These are phyloP conservation scores for Pleurotus citrinopileatus DNA, from an alignment of 768 basidiomycete species.

Conservation along the genomic window DNA sequence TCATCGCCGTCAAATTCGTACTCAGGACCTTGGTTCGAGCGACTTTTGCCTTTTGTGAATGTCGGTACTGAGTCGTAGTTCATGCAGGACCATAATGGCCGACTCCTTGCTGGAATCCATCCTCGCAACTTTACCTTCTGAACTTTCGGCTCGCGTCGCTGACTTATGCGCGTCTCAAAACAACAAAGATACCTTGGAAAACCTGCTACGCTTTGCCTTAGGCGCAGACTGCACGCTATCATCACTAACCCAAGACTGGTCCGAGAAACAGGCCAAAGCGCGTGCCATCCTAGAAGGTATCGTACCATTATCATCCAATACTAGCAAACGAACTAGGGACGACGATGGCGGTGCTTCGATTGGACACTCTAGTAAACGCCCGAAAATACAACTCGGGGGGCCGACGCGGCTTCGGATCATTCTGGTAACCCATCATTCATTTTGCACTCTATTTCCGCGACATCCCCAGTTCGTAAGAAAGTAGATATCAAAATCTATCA, in stretches of 20 bases:
- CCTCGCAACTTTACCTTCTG: constrained; percentile 30
- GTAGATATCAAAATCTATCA: constrained; percentile 60
- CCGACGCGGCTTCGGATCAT: constrained; percentile 10
- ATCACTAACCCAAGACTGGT: constrained; percentile 32
- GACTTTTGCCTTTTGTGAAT: no score
- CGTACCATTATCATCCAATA: constrained; percentile 19
- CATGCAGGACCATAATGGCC: no score
- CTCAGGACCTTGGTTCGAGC: no score
- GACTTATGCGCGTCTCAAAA: constrained; percentile 28
- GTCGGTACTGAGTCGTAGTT: no score
- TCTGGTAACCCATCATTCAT: constrained; percentile 49
- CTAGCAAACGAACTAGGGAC: constrained; percentile 32
- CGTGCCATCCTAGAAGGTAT: constrained; percentile 27
- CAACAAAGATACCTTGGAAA: constrained; percentile 35
- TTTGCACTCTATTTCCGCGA: constrained; percentile 63
- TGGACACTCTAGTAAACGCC: constrained; percentile 30
- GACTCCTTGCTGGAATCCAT: constrained; percentile 15
- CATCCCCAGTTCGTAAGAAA: constrained; percentile 75
- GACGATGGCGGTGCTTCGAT: constrained; percentile 20
- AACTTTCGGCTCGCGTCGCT: constrained; percentile 30
- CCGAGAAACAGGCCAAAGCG: constrained; percentile 30
- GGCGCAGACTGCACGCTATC: constrained; percentile 36
- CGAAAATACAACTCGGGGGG: no score
- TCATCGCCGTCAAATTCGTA: no score
- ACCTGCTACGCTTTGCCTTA: constrained; percentile 38